Percentiles rank a stretch among this genome's conserved stretches.
Conservation (phyloP, 2,329 filamentous ascomycete species). For the Cercospora beticola region DNA sequence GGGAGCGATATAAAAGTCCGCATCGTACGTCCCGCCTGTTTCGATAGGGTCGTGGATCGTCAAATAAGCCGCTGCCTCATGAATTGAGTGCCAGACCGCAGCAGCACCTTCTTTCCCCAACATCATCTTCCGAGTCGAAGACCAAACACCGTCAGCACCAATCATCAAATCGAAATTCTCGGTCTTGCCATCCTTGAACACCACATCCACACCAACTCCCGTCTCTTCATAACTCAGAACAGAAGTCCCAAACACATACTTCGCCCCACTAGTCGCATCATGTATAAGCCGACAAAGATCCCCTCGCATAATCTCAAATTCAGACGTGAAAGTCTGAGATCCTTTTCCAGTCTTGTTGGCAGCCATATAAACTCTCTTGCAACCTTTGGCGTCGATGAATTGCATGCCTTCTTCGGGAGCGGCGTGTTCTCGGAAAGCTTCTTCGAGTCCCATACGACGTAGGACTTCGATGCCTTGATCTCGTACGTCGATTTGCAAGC, state of each 20-base stretch:
- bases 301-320: conserved; percentile 43
- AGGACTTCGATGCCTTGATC: conserved; percentile 45
- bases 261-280: conserved; percentile 14
- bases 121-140: conserved; percentile 29
- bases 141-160: conserved; percentile 29
- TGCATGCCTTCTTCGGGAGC: conserved; percentile 45
- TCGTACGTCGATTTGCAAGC: conserved; percentile 50
- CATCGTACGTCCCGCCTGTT: conserved; percentile 5
- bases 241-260: conserved; percentile 20
- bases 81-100: background rate
- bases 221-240: conserved; percentile 10
- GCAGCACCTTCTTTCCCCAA: conserved; percentile 19
- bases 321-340: conserved; percentile 39
- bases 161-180: conserved; percentile 29
- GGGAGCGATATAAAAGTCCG: conserved; percentile 6
- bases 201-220: conserved; percentile 11
- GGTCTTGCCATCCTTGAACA: conserved; percentile 17
- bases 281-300: conserved; percentile 31
- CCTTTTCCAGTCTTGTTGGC: conserved; percentile 32
- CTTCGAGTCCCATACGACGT: conserved; percentile 42
- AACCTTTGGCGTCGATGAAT: conserved; percentile 38
- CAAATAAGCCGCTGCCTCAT: conserved; percentile 5
- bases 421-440: conserved; percentile 37
- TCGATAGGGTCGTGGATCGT: conserved; percentile 2
- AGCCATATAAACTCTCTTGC: conserved; percentile 22